Percentiles rank a stretch among this genome's conserved stretches.
phyloP scores from a whole-genome alignment of 2,329 filamentous ascomycete species.

The Knufia fluminis region DNA sequence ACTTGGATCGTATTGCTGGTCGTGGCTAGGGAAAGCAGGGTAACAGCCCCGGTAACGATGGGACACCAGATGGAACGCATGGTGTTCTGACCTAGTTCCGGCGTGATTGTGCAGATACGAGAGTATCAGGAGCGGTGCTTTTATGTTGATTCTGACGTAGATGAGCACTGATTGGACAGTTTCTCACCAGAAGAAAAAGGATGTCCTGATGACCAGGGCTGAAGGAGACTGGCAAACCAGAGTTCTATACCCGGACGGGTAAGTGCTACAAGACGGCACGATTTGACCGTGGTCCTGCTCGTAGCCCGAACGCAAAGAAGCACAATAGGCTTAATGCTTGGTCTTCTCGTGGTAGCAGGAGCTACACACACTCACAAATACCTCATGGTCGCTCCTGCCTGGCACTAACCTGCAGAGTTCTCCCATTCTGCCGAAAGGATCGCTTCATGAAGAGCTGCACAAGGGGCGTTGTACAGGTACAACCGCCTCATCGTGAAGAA shows the following conservation, averaged over 20 bases:
- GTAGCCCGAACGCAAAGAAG: not conserved
- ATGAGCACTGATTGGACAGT: too few species aligned
- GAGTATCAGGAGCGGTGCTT: too few species aligned
- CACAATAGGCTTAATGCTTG: not conserved
- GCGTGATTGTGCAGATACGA: too few species aligned
- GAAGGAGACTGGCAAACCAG: not conserved
- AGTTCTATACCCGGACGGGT: not conserved
- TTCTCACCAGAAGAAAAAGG: too few species aligned
- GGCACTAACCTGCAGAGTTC: not conserved
- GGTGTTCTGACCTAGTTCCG: not conserved
- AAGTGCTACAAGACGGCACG: not conserved
- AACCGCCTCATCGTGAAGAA: not conserved
- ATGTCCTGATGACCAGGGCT: too few species aligned
- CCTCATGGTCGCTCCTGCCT: not conserved
- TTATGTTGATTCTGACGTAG: too few species aligned
- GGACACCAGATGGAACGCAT: not conserved
- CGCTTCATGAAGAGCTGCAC: too few species aligned
- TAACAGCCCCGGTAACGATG: not conserved
- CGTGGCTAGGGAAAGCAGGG: conserved; percentile 6
- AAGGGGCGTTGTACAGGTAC: not conserved
- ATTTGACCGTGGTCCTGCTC: not conserved
- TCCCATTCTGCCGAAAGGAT: not conserved
- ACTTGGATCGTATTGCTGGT: conserved; percentile 15
- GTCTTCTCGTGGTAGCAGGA: not conserved
- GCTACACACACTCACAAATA: not conserved